Conservation (phyloP, 495 filamentous ascomycete species). For the Aspergillus olivimuriae region DNA sequence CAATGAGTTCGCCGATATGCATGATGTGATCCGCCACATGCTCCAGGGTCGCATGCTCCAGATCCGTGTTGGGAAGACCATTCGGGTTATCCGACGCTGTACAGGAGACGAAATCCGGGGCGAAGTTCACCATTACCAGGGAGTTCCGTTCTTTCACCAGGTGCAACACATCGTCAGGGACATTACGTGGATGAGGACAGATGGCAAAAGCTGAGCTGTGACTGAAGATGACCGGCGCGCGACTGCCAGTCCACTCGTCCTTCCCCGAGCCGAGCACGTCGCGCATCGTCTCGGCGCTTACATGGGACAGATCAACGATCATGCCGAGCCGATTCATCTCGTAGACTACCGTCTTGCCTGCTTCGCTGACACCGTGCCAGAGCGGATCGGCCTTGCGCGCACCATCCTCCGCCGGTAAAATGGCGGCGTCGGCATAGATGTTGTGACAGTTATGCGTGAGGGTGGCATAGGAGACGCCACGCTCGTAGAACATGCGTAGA, state of each 20-base stretch:
- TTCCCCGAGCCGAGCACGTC: slow-evolving; percentile 45
- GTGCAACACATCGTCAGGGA: slow-evolving; percentile 52
- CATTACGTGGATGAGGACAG: slow-evolving; percentile 52
- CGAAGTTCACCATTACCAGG: slow-evolving; percentile 56
- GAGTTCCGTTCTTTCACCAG: slow-evolving; percentile 48
- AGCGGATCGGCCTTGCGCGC: slow-evolving; percentile 39
- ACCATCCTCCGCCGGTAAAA: slow-evolving; percentile 44
- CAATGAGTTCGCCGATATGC: slow-evolving; percentile 49
- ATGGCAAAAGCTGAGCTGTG: slow-evolving; percentile 49
- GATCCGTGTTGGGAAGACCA: slow-evolving; percentile 43
- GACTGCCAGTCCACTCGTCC: slow-evolving; percentile 36
- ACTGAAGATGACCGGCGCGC: slow-evolving; percentile 51
- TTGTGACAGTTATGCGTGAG: slow-evolving; percentile 95
- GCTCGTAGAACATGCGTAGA: slow-evolving; percentile 63
- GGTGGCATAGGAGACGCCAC: slow-evolving; percentile 89
- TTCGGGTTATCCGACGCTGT: slow-evolving; percentile 35
- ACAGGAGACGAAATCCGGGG: slow-evolving; percentile 70
- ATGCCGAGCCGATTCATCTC: slow-evolving; percentile 54
- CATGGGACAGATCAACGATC: slow-evolving; percentile 50
- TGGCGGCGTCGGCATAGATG: slow-evolving; percentile 76
- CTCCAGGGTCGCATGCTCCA: slow-evolving; percentile 62
- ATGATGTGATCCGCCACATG: slow-evolving; percentile 67
- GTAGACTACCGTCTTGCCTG: slow-evolving; percentile 53
- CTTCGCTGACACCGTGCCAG: slow-evolving; percentile 60
- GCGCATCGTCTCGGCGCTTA: slow-evolving; percentile 49